Evolutionary conservation across 176 grass and related monocot genomes (phyloP), one percentile per base, ranked within the genome.

Genomic region (Chloris gayana): DNA sequence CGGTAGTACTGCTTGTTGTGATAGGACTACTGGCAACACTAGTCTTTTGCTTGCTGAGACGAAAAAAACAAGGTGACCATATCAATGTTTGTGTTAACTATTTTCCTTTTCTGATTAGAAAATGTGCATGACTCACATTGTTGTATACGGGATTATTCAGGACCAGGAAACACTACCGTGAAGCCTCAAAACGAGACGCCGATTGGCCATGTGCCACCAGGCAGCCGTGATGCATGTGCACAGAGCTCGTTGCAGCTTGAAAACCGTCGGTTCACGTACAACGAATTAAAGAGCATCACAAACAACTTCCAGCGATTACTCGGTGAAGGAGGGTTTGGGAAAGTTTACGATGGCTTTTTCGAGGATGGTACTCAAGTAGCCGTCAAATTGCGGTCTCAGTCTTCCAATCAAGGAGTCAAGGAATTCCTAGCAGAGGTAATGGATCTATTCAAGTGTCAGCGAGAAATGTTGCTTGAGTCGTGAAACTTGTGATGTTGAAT

Each of bases 361-460:
- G 72, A 88, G 34, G 75, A 93, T 64, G 76, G 80, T 41, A 87
- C 80, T 24, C 83, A 84, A 57, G 86, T 92, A 15, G 90, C 90
- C 0, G 87, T 89, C 26, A 93, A 93, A 50, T 30, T 89, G 70
- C 79, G 54, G 1, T 86, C 76, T 13, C 18, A 89, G 1, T 73
- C 87, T 3, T 86, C 84, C 29, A 76, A 77, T 53, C 87, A 93
- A 76, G 91, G 66, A 7, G 70, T 59, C 14, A 89, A 72, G n/a
- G 91, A 89, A 63, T 93, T 93, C 71, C 19, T 93, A 18, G 27
- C 69, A 45, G 91, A 93, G 87, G 91, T 84, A 69, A n/a, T n/a
- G n/a, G n/a, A 5, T 19, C 17, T 18, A 22, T 9, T 65, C 41
- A 42, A 42, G 41, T 42, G 41, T 42, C 41, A 0, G 7, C 9